Percentiles rank a stretch among this genome's conserved stretches.
phyloP scores from a whole-genome alignment of 495 filamentous ascomycete species.

The Tuber aestivum region DNA sequence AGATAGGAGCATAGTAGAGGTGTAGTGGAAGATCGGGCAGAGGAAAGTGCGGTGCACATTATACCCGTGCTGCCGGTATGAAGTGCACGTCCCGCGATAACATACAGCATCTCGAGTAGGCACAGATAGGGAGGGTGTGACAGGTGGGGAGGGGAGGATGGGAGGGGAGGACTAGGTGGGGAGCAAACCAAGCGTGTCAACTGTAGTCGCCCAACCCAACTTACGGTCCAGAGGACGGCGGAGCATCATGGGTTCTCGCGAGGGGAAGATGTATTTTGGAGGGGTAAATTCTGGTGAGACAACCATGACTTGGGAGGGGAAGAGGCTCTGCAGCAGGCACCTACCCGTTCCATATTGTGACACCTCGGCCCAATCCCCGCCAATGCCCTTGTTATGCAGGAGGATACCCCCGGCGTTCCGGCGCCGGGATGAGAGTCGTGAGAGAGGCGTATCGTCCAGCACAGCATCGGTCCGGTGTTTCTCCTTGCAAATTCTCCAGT shows the following conservation, averaged over 20 bases:
- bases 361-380: background rate
- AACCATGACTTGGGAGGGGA: background rate
- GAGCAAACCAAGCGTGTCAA: background rate
- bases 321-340: background rate
- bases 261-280: background rate
- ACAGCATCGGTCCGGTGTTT: background rate
- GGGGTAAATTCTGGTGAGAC: background rate
- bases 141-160: conserved; percentile 1
- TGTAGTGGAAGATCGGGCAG: background rate
- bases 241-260: background rate
- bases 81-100: background rate
- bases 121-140: background rate
- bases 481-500: background rate
- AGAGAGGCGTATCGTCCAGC: background rate
- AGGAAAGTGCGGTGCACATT: background rate
- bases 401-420: too few relatives aligned
- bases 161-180: background rate
- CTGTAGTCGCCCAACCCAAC: background rate
- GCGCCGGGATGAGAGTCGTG: background rate
- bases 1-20: background rate
- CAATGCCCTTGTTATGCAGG: background rate
- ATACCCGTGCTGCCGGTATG: background rate
- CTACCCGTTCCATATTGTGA: background rate
- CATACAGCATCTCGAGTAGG: background rate
- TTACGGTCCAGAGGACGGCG: background rate